Conservation (phyloP, 768 basidiomycete species). For the Lentinula sp. region DNA sequence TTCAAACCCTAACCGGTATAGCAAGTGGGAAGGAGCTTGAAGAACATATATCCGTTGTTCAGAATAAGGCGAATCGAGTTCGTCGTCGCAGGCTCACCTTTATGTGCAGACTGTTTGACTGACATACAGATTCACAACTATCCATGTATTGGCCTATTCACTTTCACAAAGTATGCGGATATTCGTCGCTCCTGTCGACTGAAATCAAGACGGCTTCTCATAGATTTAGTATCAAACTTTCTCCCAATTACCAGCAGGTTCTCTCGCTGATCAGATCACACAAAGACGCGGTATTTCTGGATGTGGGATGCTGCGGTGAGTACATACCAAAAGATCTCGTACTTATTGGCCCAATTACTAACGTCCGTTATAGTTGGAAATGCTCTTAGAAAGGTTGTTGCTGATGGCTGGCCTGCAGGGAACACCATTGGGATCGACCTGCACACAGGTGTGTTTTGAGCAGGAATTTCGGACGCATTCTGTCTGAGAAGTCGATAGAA, state of each 20-base stretch:
- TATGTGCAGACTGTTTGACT: neutral
- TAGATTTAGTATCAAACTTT: constrained; percentile 16
- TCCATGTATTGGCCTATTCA: constrained; percentile 11
- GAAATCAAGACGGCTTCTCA: neutral
- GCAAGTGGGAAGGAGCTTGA: constrained; percentile 13
- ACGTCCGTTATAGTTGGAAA: constrained; percentile 28
- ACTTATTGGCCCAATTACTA: neutral
- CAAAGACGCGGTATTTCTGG: constrained; percentile 24
- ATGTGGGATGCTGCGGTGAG: constrained; percentile 41
- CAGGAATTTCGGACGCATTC: neutral
- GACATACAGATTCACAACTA: neutral
- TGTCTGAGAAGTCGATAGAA: constrained; percentile 22
- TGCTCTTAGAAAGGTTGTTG: constrained; percentile 29
- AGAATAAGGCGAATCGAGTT: constrained; percentile 14
- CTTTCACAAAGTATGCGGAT: constrained; percentile 31
- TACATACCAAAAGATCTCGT: neutral
- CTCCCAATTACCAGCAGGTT: constrained; percentile 15
- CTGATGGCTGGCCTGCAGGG: constrained; percentile 32
- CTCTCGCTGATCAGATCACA: constrained; percentile 12
- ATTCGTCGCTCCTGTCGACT: constrained; percentile 13
- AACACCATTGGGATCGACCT: constrained; percentile 33
- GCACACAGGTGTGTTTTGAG: constrained; percentile 14
- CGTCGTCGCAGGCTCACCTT: neutral
- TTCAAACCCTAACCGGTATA: constrained; percentile 15
- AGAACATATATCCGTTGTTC: constrained; percentile 13